Base-by-base conservation (phyloP, 2,329 filamentous ascomycete genomes). In the Xylariaceae sp. region DNA sequence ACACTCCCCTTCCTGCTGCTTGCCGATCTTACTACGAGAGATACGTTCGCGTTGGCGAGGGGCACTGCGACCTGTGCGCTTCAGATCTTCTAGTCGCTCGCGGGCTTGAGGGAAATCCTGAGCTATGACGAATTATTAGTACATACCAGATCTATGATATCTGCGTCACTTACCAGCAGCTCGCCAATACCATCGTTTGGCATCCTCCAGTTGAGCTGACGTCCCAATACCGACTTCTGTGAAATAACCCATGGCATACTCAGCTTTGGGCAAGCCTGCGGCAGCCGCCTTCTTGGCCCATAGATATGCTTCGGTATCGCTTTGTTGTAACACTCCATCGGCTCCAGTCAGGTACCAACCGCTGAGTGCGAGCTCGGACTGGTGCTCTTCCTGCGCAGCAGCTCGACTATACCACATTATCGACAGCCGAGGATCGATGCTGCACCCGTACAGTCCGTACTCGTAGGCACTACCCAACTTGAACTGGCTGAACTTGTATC, bases 181-280 rank as follows among this genome's bases (percentile, higher is more conserved):
- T 63, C 91, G 78, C 78, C 90, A 96, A 68, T 98, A 98, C 93
- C 93, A 98, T 55, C 89, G 80, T 74, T 95, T 96, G 17, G 91
- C 93, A 67, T 97, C 93, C 57, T 98, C 93, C 54, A 96, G 57
- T 62, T 91, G 94, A 8, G 86, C 81, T 13, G 84, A 74, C 50
- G 88, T 83, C 22, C 93, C 93, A 54, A 98, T 97, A 11, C 93
- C 93, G 37, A 93, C 84, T 65, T 98, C 93, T 1, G 88, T 94
- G 60, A 95, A 96, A 66, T 97, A 96, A 0, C 93, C 93, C 86
- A 98, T 95, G 0, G 91, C 93, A 66, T 96, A 97, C 68, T 97
- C 87, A 0, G 93, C 93, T 71, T 97, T 98, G 7, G 89, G 83
- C 29, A 96, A 67, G 3, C 91, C 89, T 3, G 89, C 86, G 49